Conservation (phyloP, 179 eudicot species). For the Heliamphora pulchella region DNA sequence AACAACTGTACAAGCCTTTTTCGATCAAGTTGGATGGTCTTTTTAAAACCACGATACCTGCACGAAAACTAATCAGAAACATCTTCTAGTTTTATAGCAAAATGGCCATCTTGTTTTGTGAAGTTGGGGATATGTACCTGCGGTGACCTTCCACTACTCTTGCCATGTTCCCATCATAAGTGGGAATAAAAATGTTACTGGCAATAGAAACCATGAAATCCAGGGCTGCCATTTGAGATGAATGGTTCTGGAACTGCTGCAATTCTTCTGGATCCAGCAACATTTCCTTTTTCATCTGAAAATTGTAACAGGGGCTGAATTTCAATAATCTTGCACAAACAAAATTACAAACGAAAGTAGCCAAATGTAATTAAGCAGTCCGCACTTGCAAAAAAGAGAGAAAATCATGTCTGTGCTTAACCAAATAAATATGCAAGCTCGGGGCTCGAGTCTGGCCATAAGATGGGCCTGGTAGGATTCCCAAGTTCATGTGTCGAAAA, state of each 20-base stretch:
- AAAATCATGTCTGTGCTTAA: background rate
- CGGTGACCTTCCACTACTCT: constrained; percentile 96
- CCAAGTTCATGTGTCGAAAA: background rate
- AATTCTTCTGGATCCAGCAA: constrained; percentile 70
- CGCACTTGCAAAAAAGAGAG: background rate
- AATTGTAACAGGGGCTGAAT: background rate
- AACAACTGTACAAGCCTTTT: constrained; percentile 59
- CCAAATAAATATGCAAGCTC: background rate
- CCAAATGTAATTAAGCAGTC: background rate
- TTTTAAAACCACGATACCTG: constrained; percentile 86
- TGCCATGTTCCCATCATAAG: constrained; percentile 99
- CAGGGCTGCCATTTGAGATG: constrained; percentile 98
- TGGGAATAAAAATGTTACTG: constrained; percentile 68
- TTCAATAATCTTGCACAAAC: background rate
- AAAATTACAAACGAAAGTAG: background rate
- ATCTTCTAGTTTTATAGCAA: background rate
- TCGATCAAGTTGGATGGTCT: constrained; percentile 60
- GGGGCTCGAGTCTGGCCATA: background rate
- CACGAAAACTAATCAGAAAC: constrained; percentile 15
- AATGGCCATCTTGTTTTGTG: background rate
- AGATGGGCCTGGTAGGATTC: background rate
- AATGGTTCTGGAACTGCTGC: constrained; percentile 83
- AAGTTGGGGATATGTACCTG: constrained; percentile 40
- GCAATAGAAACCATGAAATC: constrained; percentile 95
- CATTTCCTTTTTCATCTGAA: constrained; percentile 82